Evolutionary conservation across 2,329 filamentous ascomycete species (phyloP).

Genomic region (Trichoderma pleuroti): DNA sequence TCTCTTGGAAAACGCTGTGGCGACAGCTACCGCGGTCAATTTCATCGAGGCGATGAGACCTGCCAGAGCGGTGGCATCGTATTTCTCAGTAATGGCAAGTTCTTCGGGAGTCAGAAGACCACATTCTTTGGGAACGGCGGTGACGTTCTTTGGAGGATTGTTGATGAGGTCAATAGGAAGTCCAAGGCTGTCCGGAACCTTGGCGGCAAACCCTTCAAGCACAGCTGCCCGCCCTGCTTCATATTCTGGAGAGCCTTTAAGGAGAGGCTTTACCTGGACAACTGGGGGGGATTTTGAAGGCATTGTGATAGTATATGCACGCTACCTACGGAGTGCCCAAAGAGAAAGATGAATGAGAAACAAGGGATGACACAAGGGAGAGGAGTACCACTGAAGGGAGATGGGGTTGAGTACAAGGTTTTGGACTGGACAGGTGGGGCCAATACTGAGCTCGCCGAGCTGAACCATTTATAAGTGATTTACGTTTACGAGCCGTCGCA

Average conservation of each 20-base stretch:
- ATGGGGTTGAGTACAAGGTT: neutral
- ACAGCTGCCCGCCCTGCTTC: constrained; percentile 26
- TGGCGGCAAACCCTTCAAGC: constrained; percentile 31
- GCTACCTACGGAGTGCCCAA: neutral
- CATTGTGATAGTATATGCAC: neutral
- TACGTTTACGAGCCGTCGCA: neutral
- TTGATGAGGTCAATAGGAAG: constrained; percentile 29
- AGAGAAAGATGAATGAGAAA: neutral
- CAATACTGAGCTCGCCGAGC: neutral
- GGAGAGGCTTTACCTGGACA: constrained; percentile 11
- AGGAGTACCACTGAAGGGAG: neutral
- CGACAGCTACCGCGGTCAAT: constrained; percentile 39
- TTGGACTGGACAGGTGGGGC: neutral
- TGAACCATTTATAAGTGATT: neutral
- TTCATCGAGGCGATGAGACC: constrained; percentile 35
- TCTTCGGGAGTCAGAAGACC: constrained; percentile 45
- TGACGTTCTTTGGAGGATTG: constrained; percentile 32
- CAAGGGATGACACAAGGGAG: neutral
- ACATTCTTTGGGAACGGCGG: constrained; percentile 35
- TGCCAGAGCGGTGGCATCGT: constrained; percentile 42
- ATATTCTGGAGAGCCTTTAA: constrained; percentile 26
- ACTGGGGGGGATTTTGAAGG: neutral
- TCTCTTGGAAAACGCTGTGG: constrained; percentile 50
- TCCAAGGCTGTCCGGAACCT: constrained; percentile 31
- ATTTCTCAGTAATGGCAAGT: constrained; percentile 46